Base-by-base conservation (phyloP, 2,329 filamentous ascomycete species). In the Trichoderma afroharzianum region DNA sequence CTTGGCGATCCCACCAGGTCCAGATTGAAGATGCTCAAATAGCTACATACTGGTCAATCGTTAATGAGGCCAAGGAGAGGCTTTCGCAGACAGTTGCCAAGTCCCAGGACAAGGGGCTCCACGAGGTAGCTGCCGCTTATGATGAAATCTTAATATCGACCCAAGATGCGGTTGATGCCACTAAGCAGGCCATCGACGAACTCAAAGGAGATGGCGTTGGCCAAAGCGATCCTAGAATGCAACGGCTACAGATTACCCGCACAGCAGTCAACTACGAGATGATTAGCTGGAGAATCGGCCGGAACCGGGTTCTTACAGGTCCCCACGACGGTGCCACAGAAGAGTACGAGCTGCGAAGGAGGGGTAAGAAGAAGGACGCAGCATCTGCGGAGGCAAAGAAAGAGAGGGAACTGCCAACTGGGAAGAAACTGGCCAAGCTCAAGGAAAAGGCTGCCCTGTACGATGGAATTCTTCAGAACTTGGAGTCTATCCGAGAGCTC, bases 241-340 rank as follows among this genome's bases (percentile, higher is more conserved):
- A 99, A 82, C 91, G 94, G 76, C 84, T 99, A 59, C 95, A 97
- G 75, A 92, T 99, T 72, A 97, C 95, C 4, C 92, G 93, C 73
- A 97, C 97, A 0, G 94, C 95, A 1, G 93, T 98, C 71, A 97
- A 96, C 81, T 98, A 97, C 80, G 93, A 93, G 75, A 90, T 98
- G 81, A 92, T 99, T 71, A 95, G 93, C 78, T 98, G 95, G 95
- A 89, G 96, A 80, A 93, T 98, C 74, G 95, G 95, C 30, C 91
- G 96, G 62, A 98, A 99, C 81, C 88, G 96, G 68, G 92, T 97
- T 0, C 84, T 99, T 73, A 93, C 94, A 66, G 95, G 95, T n/a
- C 84, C 88, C 7, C 87, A 92, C 69, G 95, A 98, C 76, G 95
- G 95, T 3, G 87, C 93, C 18, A 81, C 87, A 18, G 81, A 88